These are phyloP conservation scores for Eudorina sp. DNA, from an alignment of 139 green algal genomes.

Conservation along the genomic window DNA sequence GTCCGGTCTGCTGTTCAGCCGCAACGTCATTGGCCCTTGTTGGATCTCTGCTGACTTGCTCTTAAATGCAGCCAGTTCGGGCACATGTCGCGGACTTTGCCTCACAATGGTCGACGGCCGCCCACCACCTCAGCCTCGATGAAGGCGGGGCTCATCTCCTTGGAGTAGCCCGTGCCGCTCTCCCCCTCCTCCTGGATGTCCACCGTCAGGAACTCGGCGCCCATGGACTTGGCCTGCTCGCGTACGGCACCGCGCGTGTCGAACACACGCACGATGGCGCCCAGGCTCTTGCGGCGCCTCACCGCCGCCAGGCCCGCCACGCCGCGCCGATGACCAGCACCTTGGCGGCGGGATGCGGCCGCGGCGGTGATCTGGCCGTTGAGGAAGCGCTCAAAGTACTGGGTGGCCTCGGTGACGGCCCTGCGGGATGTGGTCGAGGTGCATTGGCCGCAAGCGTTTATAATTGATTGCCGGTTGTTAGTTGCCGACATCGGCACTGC, in stretches of 20 bases:
- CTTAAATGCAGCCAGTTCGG: background rate
- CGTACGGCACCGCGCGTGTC: slow-evolving; percentile 82
- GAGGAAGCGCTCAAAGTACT: slow-evolving; percentile 90
- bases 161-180: slow-evolving; percentile 83
- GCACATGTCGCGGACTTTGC: background rate
- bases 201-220: slow-evolving; percentile 90
- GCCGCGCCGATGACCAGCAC: slow-evolving; percentile 66
- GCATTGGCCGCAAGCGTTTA: background rate
- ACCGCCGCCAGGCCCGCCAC: slow-evolving; percentile 85
- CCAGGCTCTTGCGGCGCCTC: slow-evolving; percentile 81
- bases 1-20: too few species aligned
- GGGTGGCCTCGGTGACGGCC: slow-evolving; percentile 84
- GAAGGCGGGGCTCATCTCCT: slow-evolving; percentile 90
- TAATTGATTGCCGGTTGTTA: background rate
- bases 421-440: slow-evolving; percentile 46
- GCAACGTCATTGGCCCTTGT: background rate
- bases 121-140: slow-evolving; percentile 79
- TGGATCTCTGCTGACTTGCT: background rate
- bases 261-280: slow-evolving; percentile 89
- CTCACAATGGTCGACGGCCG: background rate
- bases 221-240: slow-evolving; percentile 86
- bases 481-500: too few species aligned
- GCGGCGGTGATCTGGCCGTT: slow-evolving; percentile 93
- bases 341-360: slow-evolving; percentile 84
- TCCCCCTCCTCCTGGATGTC: slow-evolving; percentile 86